Evolutionary conservation across 192 early-diverging fungal genomes (phyloP).

Genomic region (Phlyctochytrium arcticum): DNA sequence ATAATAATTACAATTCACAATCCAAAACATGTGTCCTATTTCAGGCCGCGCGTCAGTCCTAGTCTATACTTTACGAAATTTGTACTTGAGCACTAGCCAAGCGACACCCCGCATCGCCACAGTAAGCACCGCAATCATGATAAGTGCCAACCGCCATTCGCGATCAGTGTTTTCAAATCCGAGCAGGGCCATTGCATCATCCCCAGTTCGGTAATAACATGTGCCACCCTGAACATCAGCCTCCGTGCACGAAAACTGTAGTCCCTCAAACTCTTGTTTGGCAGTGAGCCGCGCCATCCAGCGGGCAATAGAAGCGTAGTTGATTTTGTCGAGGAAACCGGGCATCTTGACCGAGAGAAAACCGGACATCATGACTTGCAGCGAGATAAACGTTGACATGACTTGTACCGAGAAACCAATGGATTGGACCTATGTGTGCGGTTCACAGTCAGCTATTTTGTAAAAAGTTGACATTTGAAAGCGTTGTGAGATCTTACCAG

Average conservation of each 20-base stretch:
- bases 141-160: conserved; percentile 12
- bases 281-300: conserved; percentile 33
- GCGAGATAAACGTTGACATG: conserved; percentile 32
- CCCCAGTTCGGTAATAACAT: conserved; percentile 34
- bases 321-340: conserved; percentile 30
- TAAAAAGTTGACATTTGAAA: neutral
- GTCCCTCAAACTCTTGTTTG: conserved; percentile 10
- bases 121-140: conserved; percentile 20
- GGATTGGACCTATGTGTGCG: too few species aligned
- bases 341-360: conserved; percentile 35
- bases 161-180: conserved; percentile 13
- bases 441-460: too few species aligned
- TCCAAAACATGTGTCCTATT: too few species aligned
- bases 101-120: conserved; percentile 17
- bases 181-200: conserved; percentile 29
- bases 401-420: conserved; percentile 43
- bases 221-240: conserved; percentile 4
- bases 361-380: conserved; percentile 23
- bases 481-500: too few species aligned
- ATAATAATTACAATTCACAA: neutral
- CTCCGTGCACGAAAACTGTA: conserved; percentile 16
- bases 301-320: conserved; percentile 32
- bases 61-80: too few species aligned
- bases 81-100: conserved; percentile 19
- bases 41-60: too few species aligned